Percentiles rank a stretch among this genome's conserved stretches.
Evolutionary conservation across 441 rosid genomes (phyloP).

Genomic region (Adansonia gregorii): DNA sequence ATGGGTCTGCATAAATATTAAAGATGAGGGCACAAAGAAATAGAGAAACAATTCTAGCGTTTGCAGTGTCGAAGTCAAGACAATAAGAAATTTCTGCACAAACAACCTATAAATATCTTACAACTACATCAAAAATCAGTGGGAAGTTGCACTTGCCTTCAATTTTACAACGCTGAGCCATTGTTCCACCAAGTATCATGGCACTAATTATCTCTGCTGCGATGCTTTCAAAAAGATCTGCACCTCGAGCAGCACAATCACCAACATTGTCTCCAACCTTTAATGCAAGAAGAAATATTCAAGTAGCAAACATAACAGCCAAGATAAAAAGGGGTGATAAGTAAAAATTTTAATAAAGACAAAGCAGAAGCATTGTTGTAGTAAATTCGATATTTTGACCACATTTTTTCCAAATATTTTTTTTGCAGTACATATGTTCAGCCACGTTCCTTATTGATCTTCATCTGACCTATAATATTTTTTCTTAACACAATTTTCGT

Average conservation of each 20-base stretch:
- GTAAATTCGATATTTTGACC: slow-evolving; percentile 2
- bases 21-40: slow-evolving; percentile 24
- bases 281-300: slow-evolving; percentile 32
- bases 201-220: slow-evolving; percentile 99
- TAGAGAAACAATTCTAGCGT: background rate
- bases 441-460: background rate
- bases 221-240: slow-evolving; percentile 99
- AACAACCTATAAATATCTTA: background rate
- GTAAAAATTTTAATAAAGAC: background rate
- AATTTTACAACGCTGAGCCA: slow-evolving; percentile 92
- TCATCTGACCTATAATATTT: background rate
- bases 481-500: background rate
- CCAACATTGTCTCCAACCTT: slow-evolving; percentile 99
- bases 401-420: background rate
- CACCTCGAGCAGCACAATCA: slow-evolving; percentile 99
- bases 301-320: slow-evolving; percentile 19
- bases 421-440: slow-evolving; percentile 11
- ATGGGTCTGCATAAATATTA: slow-evolving; percentile 77
- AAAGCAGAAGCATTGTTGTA: background rate
- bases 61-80: background rate
- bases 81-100: background rate
- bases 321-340: background rate
- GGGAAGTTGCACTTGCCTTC: slow-evolving; percentile 59
- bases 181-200: slow-evolving; percentile 98
- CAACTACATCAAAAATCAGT: background rate